Conservation (phyloP, 2,329 filamentous ascomycete species). For the Emergomyces orientalis region DNA sequence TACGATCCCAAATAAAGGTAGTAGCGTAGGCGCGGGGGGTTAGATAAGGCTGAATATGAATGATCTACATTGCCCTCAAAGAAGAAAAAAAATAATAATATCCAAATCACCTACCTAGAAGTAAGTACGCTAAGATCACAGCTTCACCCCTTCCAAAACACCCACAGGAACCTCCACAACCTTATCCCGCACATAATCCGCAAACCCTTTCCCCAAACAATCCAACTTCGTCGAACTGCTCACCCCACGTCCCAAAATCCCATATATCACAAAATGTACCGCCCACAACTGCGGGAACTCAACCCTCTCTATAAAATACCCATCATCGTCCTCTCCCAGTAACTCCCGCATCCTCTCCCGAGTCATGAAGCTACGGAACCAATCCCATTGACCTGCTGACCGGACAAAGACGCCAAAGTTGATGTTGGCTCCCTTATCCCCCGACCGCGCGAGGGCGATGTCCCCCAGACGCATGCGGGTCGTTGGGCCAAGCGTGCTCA, state of each 20-base stretch:
- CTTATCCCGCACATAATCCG: conserved; percentile 42
- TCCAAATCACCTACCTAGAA: neutral
- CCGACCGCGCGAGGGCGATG: conserved; percentile 36
- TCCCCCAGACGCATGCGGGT: conserved; percentile 34
- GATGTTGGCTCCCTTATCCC: conserved; percentile 34
- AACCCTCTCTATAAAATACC: conserved; percentile 39
- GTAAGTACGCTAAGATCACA: neutral
- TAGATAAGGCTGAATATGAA: too few relatives aligned
- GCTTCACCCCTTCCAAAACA: conserved; percentile 4
- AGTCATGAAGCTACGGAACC: conserved; percentile 36
- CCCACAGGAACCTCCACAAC: conserved; percentile 34
- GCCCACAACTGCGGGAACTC: conserved; percentile 39
- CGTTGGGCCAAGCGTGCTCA: conserved; percentile 23
- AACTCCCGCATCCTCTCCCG: conserved; percentile 29
- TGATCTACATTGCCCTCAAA: too few relatives aligned
- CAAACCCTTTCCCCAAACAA: conserved; percentile 45
- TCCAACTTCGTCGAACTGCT: conserved; percentile 43
- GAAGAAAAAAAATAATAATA: neutral
- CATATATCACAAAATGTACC: conserved; percentile 46
- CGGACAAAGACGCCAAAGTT: conserved; percentile 36
- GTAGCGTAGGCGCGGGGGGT: too few relatives aligned
- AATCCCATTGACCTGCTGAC: conserved; percentile 22
- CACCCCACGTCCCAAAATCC: conserved; percentile 38
- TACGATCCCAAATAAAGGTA: too few relatives aligned
- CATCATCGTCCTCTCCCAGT: conserved; percentile 37